Conservation (phyloP, 345 rosid species). For the Carallia brachiata region DNA sequence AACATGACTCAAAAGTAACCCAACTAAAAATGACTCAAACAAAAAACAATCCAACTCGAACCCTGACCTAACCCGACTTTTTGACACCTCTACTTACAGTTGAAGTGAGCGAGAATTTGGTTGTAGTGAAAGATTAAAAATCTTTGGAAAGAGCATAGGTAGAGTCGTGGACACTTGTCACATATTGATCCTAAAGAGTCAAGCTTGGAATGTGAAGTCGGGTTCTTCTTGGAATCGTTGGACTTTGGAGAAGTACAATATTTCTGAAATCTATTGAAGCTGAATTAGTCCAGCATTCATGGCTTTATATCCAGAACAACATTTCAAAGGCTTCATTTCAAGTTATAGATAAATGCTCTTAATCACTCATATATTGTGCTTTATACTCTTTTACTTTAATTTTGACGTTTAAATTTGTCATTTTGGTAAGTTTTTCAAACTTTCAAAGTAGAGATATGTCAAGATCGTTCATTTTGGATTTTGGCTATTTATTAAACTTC, state of each 20-base stretch:
- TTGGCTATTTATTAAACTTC: too few species aligned
- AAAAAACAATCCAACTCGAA: too few species aligned
- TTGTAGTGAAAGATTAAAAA: conserved; percentile 2
- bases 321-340: not conserved
- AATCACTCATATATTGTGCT: too few species aligned
- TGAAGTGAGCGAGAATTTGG: conserved; percentile 21
- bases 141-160: not conserved
- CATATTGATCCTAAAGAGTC: not conserved
- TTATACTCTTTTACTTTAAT: too few species aligned
- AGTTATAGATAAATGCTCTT: not conserved
- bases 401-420: too few species aligned
- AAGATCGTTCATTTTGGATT: too few species aligned
- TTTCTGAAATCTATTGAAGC: not conserved
- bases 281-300: not conserved
- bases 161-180: not conserved
- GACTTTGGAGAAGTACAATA: not conserved
- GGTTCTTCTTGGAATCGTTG: too few species aligned
- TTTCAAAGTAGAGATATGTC: too few species aligned
- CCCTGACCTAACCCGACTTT: too few species aligned
- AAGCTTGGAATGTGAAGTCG: not conserved
- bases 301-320: not conserved
- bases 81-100: not conserved
- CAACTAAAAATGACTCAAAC: too few species aligned
- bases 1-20: too few species aligned
- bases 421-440: too few species aligned